phyloP scores from a whole-genome alignment of 768 basidiomycete species.

The Boletus rubroflammeus region DNA sequence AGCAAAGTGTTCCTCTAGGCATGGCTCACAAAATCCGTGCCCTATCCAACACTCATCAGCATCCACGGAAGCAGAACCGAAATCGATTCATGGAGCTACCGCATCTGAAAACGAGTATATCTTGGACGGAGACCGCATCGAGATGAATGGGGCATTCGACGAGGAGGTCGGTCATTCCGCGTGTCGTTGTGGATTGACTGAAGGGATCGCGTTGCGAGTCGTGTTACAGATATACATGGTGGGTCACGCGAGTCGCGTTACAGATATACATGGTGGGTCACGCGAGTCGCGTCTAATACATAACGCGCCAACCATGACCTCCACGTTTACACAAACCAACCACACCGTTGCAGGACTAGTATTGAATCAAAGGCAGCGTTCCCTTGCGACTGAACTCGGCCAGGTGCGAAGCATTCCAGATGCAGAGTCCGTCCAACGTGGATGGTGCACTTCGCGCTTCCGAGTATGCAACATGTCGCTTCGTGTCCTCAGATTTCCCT shows the following conservation, averaged over 20 bases:
- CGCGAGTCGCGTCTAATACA: not conserved
- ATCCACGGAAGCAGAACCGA: not conserved
- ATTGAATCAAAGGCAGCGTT: not conserved
- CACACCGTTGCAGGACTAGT: not conserved
- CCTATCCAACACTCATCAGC: constrained; percentile 22
- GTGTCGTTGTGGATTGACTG: not conserved
- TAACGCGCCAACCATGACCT: not conserved
- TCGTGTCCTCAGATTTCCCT: not conserved
- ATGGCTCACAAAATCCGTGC: constrained; percentile 32
- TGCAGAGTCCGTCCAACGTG: not conserved
- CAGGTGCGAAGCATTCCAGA: not conserved
- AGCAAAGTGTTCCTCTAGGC: constrained; percentile 22
- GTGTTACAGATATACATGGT: not conserved
- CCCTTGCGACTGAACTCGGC: not conserved
- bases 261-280: not conserved
- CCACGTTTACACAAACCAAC: not conserved
- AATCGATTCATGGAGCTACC: constrained; percentile 18
- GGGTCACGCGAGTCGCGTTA: not conserved
- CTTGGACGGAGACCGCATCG: constrained; percentile 24
- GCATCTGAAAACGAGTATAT: constrained; percentile 30
- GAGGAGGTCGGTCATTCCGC: constrained; percentile 18
- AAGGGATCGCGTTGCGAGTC: not conserved
- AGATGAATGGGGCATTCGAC: constrained; percentile 34
- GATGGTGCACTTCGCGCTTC: not conserved
- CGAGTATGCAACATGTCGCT: not conserved